Evolutionary conservation across 1,139 yeast species (phyloP), one percentile per base, ranked within the genome.

Genomic region (Candida tropicalis): DNA sequence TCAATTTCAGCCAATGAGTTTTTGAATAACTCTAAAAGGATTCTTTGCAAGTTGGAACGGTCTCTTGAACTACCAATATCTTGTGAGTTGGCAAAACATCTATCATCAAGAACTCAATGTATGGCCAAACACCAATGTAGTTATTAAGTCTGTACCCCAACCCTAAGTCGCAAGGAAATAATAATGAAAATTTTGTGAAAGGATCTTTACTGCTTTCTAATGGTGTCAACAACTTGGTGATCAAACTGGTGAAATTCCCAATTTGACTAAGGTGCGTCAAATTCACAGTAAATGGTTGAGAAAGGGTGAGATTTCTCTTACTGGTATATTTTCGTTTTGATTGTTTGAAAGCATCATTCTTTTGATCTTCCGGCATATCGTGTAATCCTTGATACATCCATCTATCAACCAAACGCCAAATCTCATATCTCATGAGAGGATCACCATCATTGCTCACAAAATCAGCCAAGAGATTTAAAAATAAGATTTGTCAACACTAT

Each of bases 341-440:
- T 27, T 42, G 40, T 29, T 36, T 43, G 41, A 40, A 44, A 13
- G 43, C 18, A 20, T 41, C 49, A 36, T 40, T 41, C 26, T 36
- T 36, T 13, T 44, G 42, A 22, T 54, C 48, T 8, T 59, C 40
- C 12, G 46, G 31, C 8, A 36, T 33, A 23, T 54, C 51, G 35
- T 52, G 43, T 46, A 70, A 51, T 17, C 66, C 59, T 46, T 68
- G 78, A 57, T 82, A 86, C 23, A 87, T 65, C 89, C 96, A 84
- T n/a, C 74, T 65, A 56, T 91, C 97, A 11, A 91, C 51, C 8
- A 76, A 65, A 10, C 68, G 67, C 97, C 98, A 91, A 17, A 88
- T 70, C 26, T 70, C 72, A 29, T 68, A 62, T 50, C 84, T 75
- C 3, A 66, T 50, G 3, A 53, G 51, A 23, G 62, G 50, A 35